A percentile compares a stretch with the other conserved stretches of the same genome.
These are phyloP conservation scores for Plasmopara muralis DNA, from an alignment of 352 stramenopile genomes.

Conservation along the genomic window DNA sequence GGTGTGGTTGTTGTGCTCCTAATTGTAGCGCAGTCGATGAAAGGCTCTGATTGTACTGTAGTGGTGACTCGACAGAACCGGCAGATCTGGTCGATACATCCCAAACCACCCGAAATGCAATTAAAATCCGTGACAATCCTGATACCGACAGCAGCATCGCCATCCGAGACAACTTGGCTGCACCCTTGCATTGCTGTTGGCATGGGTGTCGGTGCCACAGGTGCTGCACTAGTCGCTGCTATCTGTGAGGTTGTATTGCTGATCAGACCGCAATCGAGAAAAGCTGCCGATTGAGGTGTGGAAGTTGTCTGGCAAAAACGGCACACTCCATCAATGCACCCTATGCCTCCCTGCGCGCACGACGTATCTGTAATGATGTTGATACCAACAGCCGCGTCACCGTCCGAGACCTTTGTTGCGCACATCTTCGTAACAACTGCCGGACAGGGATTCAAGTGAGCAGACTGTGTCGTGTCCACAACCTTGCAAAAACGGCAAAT, in stretches of 20 bases:
- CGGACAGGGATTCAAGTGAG: background rate
- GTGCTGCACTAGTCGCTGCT: constrained; percentile 1
- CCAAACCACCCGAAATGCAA: constrained; percentile 22
- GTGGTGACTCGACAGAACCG: constrained; percentile 28
- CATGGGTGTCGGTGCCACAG: constrained; percentile 1
- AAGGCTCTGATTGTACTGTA: constrained; percentile 17
- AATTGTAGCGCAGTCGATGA: constrained; percentile 22
- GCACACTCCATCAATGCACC: constrained; percentile 30
- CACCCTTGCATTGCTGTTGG: constrained; percentile 9
- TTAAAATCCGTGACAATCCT: constrained; percentile 21
- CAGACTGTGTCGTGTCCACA: constrained; percentile 9
- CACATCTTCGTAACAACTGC: background rate
- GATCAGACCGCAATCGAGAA: constrained; percentile 14
- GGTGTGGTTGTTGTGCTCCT: constrained; percentile 1
- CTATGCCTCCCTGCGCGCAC: constrained; percentile 18
- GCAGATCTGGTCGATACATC: constrained; percentile 31
- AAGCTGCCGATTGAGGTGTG: constrained; percentile 19
- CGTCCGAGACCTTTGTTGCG: constrained; percentile 9
- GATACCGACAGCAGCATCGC: constrained; percentile 27
- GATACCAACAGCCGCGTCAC: constrained; percentile 26
- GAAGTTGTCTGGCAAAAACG: constrained; percentile 24
- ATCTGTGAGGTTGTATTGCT: background rate
- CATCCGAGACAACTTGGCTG: constrained; percentile 22
- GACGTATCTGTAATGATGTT: constrained; percentile 16
- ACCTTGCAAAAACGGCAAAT: constrained; percentile 24